Evolutionary conservation across 306 rosid species (phyloP), one percentile per base, ranked within the genome.

Genomic region (Glycyrrhiza uralensis): DNA sequence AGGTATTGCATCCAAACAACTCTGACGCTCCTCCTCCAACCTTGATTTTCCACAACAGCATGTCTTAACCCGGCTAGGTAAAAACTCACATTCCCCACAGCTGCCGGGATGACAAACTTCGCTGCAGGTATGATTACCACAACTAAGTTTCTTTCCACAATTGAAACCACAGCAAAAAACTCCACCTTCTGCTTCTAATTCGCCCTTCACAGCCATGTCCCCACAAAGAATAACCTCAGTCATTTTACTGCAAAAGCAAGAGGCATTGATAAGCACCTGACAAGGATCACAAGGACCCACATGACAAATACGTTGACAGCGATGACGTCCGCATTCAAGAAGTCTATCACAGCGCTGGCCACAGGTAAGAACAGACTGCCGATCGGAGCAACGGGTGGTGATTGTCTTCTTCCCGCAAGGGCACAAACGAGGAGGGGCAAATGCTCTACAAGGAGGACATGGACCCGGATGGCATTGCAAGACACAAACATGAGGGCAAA

Each of bases 381-480:
- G 79, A 75, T 87, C 97, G 38, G 97, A 90, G 74, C 98, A 93
- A 8, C 98, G 85, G 5, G 97, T 90, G 3, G 98, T 80, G 30
- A 88, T 88, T 44, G 36, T 71, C 81, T 90, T 90, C 93, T 90
- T 93, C 71, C 93, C 97, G 78, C 98, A 93, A 35, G 97, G 96
- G 66, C 98, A 93, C 65, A 81, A 55, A 28, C 87, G 78, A 4
- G 97, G 92, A 0, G 89, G 96, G 38, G 97, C 98, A 79, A 93
- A 93, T 64, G 96, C 96, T 78, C 81, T 93, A 58, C 98, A 93
- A 4, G 97, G 92, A 67, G 97, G 98, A 80, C 98, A 93, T 6
- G 98, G 98, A 58, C 98, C 98, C 1, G 98, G 98, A 76, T 93
- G 98, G 79, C 98, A 93, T 78, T 88, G 98, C 93, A 93, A 81